phyloP scores from a whole-genome alignment of 768 basidiomycete genomes.

The Trametes cingulata region DNA sequence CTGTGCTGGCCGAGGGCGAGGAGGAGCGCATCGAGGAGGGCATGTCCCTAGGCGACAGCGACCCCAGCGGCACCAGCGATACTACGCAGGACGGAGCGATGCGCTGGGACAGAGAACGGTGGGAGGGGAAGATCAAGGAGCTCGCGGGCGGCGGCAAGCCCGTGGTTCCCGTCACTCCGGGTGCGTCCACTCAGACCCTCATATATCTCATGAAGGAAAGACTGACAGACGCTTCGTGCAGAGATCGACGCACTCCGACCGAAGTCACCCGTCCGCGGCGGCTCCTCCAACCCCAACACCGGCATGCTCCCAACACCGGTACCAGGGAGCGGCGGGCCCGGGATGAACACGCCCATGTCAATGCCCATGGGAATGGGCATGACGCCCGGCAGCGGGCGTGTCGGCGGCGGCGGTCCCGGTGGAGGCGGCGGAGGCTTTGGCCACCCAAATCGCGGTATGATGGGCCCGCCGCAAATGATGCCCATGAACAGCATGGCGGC shows the following conservation, averaged over 20 bases:
- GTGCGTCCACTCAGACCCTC: slow-evolving; percentile 29
- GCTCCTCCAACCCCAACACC: slow-evolving; percentile 29
- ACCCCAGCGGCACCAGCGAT: no score
- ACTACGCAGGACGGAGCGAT: slow-evolving; percentile 33
- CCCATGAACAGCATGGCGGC: slow-evolving; percentile 38
- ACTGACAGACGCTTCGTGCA: slow-evolving; percentile 23
- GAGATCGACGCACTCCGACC: slow-evolving; percentile 86
- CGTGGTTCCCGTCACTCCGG: slow-evolving; percentile 68
- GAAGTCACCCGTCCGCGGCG: slow-evolving; percentile 71
- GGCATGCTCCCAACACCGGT: slow-evolving; percentile 22
- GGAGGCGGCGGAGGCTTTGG: slow-evolving; percentile 25
- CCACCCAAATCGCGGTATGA: slow-evolving; percentile 23
- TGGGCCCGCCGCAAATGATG: slow-evolving; percentile 42
- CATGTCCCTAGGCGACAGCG: slow-evolving; percentile 30
- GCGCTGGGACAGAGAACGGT: slow-evolving; percentile 61
- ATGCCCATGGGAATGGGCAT: slow-evolving; percentile 22
- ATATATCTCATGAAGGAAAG: slow-evolving; percentile 5
- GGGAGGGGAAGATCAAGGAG: slow-evolving; percentile 64
- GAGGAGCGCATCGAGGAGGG: slow-evolving; percentile 49
- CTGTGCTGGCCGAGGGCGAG: slow-evolving; percentile 69
- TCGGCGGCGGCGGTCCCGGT: slow-evolving; percentile 4
- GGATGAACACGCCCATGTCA: slow-evolving; percentile 34
- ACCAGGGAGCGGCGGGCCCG: slow-evolving; percentile 12
- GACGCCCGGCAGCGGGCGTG: slow-evolving; percentile 15
- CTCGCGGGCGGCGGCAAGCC: slow-evolving; percentile 52